phyloP scores from a whole-genome alignment of 768 basidiomycete species.

The Xerocomus brunneocitrinus region DNA sequence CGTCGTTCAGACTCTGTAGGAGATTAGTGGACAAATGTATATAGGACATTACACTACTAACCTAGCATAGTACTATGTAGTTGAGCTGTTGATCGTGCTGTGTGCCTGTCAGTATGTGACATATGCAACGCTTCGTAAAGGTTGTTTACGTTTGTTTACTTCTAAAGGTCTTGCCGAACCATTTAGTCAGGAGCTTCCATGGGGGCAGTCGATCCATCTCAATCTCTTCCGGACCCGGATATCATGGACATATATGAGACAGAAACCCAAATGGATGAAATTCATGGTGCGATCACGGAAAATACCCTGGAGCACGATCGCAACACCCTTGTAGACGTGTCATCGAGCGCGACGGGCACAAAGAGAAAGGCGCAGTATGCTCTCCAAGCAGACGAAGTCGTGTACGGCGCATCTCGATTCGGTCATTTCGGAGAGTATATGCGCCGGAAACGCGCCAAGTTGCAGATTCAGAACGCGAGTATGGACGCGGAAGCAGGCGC shows the following conservation, averaged over 20 bases:
- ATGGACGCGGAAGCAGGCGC: conserved; percentile 25
- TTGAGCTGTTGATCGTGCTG: not conserved
- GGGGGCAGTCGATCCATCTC: not conserved
- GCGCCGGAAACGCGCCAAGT: conserved; percentile 83
- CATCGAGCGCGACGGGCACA: conserved; percentile 2
- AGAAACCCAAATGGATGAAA: conserved; percentile 7
- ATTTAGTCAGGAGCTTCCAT: conserved; percentile 8
- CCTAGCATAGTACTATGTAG: conserved; percentile 5
- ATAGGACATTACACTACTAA: not conserved
- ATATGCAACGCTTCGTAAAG: not conserved
- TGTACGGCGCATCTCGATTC: conserved; percentile 77
- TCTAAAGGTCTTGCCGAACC: not conserved
- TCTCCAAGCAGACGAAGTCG: conserved; percentile 36
- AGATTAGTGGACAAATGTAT: not conserved
- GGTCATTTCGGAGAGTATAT: conserved; percentile 88
- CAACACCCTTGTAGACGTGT: conserved; percentile 6
- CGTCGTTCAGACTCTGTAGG: conserved; percentile 53
- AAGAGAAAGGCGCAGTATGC: conserved; percentile 17
- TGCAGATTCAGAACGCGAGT: conserved; percentile 72
- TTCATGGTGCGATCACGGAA: conserved; percentile 7
- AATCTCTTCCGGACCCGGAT: conserved; percentile 2
- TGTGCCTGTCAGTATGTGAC: not conserved
- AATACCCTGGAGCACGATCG: conserved; percentile 34
- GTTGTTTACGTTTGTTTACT: not conserved
- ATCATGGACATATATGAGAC: conserved; percentile 33